Conservation (phyloP, 2,329 filamentous ascomycete species). For the Apiospora malaysiana region DNA sequence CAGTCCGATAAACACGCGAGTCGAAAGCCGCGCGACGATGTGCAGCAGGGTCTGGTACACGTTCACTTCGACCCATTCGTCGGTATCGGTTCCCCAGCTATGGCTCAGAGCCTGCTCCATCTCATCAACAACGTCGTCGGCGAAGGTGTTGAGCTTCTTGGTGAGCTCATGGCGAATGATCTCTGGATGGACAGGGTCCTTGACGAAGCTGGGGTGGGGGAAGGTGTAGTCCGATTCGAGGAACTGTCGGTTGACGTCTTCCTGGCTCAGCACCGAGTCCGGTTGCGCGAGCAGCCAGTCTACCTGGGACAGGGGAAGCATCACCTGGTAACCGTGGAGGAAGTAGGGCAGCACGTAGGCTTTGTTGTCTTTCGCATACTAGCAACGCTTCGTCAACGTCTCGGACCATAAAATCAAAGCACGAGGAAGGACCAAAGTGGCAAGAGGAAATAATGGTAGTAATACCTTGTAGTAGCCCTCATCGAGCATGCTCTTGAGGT, state of each 20-base stretch:
- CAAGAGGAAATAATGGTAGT: too few relatives aligned
- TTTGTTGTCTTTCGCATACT: constrained; percentile 39
- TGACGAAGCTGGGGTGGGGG: constrained; percentile 38
- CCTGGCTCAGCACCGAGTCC: constrained; percentile 40
- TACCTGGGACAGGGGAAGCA: constrained; percentile 39
- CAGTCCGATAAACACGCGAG: constrained; percentile 39
- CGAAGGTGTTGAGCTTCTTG: constrained; percentile 36
- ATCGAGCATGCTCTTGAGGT: constrained; percentile 35
- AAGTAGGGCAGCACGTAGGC: constrained; percentile 41
- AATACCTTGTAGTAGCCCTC: constrained; percentile 38
- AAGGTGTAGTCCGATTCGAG: constrained; percentile 43
- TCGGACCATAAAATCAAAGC: neutral
- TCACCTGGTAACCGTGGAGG: constrained; percentile 41
- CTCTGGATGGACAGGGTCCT: constrained; percentile 40
- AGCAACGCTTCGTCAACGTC: neutral
- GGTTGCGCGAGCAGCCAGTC: constrained; percentile 41
- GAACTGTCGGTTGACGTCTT: constrained; percentile 41
- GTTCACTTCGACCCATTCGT: constrained; percentile 40
- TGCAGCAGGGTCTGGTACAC: constrained; percentile 42
- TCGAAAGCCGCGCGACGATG: constrained; percentile 39
- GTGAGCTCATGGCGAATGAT: constrained; percentile 42
- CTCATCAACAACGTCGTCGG: constrained; percentile 41
- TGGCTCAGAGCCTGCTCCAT: constrained; percentile 34
- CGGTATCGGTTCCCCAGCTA: constrained; percentile 38
- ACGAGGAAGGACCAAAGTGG: neutral